Conservation (phyloP, 441 rosid species). For the Sinapis alba region DNA sequence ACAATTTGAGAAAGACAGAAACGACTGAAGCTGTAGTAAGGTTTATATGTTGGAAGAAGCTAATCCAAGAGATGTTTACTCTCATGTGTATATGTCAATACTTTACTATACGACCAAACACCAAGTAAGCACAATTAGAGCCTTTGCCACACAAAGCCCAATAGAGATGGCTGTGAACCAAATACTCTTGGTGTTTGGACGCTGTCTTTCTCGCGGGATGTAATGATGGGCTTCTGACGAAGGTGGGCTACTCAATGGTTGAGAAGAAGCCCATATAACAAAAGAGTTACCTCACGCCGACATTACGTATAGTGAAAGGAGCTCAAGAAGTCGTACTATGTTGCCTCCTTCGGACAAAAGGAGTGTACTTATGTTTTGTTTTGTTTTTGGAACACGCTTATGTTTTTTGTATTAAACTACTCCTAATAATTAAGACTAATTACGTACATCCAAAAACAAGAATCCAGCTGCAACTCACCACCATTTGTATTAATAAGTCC, state of each 20-base stretch:
- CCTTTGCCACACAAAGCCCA: neutral
- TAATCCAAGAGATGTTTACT: slow-evolving; percentile 17
- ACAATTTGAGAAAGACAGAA: slow-evolving; percentile 9
- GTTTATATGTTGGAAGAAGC: too few species aligned
- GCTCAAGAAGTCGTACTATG: neutral
- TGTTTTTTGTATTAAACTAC: slow-evolving; percentile 29
- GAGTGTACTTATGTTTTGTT: slow-evolving; percentile 24
- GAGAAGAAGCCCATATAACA: neutral
- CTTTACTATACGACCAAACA: too few species aligned
- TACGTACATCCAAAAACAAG: slow-evolving; percentile 8
- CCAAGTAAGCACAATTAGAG: neutral
- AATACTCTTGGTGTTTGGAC: too few species aligned
- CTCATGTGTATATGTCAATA: too few species aligned
- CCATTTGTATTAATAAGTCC: neutral
- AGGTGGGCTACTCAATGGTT: neutral
- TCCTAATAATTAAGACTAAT: slow-evolving; percentile 14
- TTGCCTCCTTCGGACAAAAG: slow-evolving; percentile 20
- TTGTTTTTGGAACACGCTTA: too few species aligned
- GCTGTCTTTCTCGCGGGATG: too few species aligned
- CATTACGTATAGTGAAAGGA: slow-evolving; percentile 12
- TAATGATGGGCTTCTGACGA: neutral
- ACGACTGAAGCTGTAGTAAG: neutral
- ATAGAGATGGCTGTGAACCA: neutral
- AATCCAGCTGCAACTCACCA: slow-evolving; percentile 38
- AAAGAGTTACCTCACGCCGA: slow-evolving; percentile 21